Conservation (phyloP, 768 basidiomycete genomes). For the Lactarius hengduanensis region DNA sequence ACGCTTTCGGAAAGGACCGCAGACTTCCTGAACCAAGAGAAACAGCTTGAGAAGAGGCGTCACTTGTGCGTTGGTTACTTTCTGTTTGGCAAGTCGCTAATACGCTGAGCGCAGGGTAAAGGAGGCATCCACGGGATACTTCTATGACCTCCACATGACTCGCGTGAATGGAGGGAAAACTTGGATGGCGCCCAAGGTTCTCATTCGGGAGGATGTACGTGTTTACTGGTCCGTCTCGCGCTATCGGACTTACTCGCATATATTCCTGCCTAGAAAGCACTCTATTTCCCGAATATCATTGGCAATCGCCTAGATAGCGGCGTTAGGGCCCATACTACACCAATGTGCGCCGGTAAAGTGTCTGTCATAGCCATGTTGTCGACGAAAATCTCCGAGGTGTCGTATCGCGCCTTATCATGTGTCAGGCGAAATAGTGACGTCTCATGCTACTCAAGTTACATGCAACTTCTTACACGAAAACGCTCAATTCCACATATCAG, state of each 20-base stretch:
- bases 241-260: constrained; percentile 1
- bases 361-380: constrained; percentile 81
- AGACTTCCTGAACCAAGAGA: constrained; percentile 71
- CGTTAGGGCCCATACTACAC: constrained; percentile 67
- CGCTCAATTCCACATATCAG: constrained; percentile 52
- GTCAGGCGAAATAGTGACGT: neutral
- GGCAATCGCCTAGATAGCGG: constrained; percentile 65
- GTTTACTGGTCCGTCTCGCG: neutral
- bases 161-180: constrained; percentile 86
- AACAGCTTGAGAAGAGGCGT: constrained; percentile 64
- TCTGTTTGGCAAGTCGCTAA: constrained; percentile 45
- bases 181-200: constrained; percentile 86
- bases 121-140: constrained; percentile 79
- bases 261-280: constrained; percentile 61
- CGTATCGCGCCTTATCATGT: constrained; percentile 21
- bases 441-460: constrained; percentile 57
- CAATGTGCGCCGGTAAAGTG: constrained; percentile 71
- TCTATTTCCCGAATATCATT: constrained; percentile 85
- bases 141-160: constrained; percentile 80
- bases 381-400: constrained; percentile 85
- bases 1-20: constrained; percentile 55
- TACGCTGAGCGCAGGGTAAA: constrained; percentile 44
- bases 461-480: constrained; percentile 63
- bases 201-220: constrained; percentile 89
- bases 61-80: constrained; percentile 44